Percentiles rank a stretch among this genome's conserved stretches.
Conservation (phyloP, 2,329 filamentous ascomycete species). For the Beauveria scarabaeidicola region DNA sequence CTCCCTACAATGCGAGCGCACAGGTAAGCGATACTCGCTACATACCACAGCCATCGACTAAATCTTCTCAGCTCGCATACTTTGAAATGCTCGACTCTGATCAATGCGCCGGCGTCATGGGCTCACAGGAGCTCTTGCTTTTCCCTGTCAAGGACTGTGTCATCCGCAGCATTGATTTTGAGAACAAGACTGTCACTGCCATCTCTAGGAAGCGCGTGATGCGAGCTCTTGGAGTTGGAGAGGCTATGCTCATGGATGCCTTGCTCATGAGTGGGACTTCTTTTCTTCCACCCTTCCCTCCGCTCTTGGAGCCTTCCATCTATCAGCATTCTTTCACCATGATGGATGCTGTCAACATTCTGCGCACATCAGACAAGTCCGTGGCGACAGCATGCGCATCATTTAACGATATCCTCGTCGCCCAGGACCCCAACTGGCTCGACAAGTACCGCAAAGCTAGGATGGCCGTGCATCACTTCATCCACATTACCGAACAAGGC, state of each 20-base stretch:
- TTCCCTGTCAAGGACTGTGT: constrained; percentile 76
- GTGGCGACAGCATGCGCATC: constrained; percentile 67
- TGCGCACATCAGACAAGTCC: constrained; percentile 58
- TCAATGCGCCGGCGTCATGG: constrained; percentile 70
- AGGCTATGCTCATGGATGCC: constrained; percentile 74
- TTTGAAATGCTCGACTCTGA: constrained; percentile 60
- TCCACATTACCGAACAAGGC: constrained; percentile 70
- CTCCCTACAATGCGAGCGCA: constrained; percentile 79
- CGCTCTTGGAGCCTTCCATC: constrained; percentile 53
- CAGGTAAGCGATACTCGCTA: constrained; percentile 51
- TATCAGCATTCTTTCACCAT: constrained; percentile 54
- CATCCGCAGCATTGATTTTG: constrained; percentile 59
- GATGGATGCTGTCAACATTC: constrained; percentile 67
- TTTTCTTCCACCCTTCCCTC: constrained; percentile 72
- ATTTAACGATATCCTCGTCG: constrained; percentile 70
- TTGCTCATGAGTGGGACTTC: constrained; percentile 75
- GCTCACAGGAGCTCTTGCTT: constrained; percentile 74
- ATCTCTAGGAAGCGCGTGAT: constrained; percentile 63
- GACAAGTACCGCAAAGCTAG: constrained; percentile 81
- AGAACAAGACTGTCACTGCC: constrained; percentile 52
- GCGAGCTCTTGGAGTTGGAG: constrained; percentile 54
- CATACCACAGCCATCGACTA: constrained; percentile 8
- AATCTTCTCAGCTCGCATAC: constrained; percentile 57
- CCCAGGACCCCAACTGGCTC: constrained; percentile 65
- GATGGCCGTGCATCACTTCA: constrained; percentile 79